phyloP scores from a whole-genome alignment of 768 basidiomycete genomes.

The Clathrus columnatus region DNA sequence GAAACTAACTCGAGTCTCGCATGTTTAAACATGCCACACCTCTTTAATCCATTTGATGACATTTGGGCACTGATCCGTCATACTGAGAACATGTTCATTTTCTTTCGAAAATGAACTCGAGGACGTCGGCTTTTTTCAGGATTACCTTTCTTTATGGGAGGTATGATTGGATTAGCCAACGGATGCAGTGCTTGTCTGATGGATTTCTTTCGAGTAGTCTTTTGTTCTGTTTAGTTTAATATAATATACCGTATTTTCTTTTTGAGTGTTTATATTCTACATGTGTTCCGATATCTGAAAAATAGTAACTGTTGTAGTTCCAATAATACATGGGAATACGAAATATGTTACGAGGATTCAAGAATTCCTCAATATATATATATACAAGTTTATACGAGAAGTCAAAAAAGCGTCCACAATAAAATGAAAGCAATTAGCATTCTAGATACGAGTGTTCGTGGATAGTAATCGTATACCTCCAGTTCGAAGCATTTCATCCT shows the following conservation, averaged over 20 bases:
- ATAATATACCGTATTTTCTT: no score
- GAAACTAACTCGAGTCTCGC: slow-evolving; percentile 38
- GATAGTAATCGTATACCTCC: slow-evolving; percentile 6
- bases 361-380: no score
- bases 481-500: neutral
- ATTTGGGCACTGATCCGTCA: slow-evolving; percentile 26
- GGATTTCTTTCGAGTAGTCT: slow-evolving; percentile 25
- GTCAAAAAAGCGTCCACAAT: no score
- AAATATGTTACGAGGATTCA: no score
- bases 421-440: neutral
- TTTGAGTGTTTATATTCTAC: no score
- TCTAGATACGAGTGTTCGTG: slow-evolving; percentile 6
- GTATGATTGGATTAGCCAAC: slow-evolving; percentile 23
- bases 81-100: slow-evolving; percentile 30
- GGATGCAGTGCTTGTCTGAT: slow-evolving; percentile 35
- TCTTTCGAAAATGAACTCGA: slow-evolving; percentile 23
- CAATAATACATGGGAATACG: no score
- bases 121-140: slow-evolving; percentile 29
- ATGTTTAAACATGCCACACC: slow-evolving; percentile 36
- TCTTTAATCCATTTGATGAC: slow-evolving; percentile 34
- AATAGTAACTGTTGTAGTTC: no score
- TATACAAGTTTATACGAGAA: no score
- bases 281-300: no score
- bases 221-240: no score
- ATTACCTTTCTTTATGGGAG: slow-evolving; percentile 19